Conservation (phyloP, 1,139 yeast genomes). For the Pichia sp. region DNA sequence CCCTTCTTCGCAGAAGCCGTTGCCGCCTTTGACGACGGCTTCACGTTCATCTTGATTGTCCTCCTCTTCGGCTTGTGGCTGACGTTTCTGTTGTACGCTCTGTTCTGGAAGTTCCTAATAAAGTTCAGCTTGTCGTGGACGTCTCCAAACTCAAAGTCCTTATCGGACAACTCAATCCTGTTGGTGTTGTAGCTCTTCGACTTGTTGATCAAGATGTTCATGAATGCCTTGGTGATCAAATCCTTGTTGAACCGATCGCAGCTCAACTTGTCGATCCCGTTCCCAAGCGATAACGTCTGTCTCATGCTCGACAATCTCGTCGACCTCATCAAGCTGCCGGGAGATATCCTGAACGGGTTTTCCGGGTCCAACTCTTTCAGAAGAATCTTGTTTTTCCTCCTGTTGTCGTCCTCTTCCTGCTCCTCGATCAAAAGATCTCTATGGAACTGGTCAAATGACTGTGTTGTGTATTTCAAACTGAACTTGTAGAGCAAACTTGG, state of each 20-base stretch:
- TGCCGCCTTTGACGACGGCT: background rate
- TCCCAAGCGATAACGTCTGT: conserved; percentile 65
- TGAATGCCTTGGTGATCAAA: conserved; percentile 32
- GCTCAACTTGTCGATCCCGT: conserved; percentile 25
- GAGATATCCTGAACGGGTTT: conserved; percentile 51
- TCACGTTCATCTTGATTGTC: conserved; percentile 38
- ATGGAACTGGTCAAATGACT: conserved; percentile 38
- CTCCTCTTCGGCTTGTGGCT: conserved; percentile 45
- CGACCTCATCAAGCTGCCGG: conserved; percentile 66
- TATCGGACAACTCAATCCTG: conserved; percentile 25
- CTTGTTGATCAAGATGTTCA: conserved; percentile 27
- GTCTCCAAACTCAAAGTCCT: conserved; percentile 23
- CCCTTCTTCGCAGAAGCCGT: background rate
- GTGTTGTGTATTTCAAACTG: conserved; percentile 64
- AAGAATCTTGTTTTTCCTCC: conserved; percentile 31
- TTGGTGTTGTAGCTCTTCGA: conserved; percentile 22
- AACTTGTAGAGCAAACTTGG: conserved; percentile 78
- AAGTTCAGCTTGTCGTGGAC: conserved; percentile 36
- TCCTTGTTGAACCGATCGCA: conserved; percentile 32
- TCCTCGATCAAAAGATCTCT: conserved; percentile 31
- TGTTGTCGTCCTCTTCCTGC: conserved; percentile 25
- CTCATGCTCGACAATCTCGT: conserved; percentile 71
- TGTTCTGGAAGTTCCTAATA: conserved; percentile 46
- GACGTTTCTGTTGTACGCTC: conserved; percentile 35
- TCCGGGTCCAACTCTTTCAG: conserved; percentile 53